These are phyloP conservation scores for Apophysomyces variabilis DNA, from an alignment of 371 early-diverging fungal genomes.

Conservation along the genomic window DNA sequence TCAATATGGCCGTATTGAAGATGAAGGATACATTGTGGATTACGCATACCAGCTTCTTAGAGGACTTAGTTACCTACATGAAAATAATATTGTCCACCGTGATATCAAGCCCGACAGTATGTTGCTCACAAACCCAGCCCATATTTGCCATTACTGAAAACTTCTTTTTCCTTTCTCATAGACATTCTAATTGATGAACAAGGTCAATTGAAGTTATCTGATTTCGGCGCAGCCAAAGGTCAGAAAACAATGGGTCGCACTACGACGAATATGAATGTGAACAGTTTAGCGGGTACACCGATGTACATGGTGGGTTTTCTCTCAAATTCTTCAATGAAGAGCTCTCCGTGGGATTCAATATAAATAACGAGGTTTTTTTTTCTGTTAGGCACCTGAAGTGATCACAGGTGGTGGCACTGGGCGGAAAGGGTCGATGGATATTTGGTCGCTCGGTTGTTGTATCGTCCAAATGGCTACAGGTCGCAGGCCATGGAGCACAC, in stretches of 20 bases:
- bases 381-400: slow-evolving; percentile 84
- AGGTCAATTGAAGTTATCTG: slow-evolving; percentile 84
- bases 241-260: slow-evolving; percentile 75
- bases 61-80: slow-evolving; percentile 91
- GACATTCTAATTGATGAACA: slow-evolving; percentile 83
- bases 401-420: slow-evolving; percentile 82
- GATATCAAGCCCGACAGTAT: slow-evolving; percentile 91
- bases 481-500: slow-evolving; percentile 87
- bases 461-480: slow-evolving; percentile 96
- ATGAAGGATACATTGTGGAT: slow-evolving; percentile 73
- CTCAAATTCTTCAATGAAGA: neutral
- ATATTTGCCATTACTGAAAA: too few species aligned
- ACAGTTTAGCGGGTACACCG: slow-evolving; percentile 90
- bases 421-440: slow-evolving; percentile 86
- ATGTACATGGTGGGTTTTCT: slow-evolving; percentile 83
- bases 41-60: slow-evolving; percentile 87
- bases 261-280: slow-evolving; percentile 61
- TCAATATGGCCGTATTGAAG: slow-evolving; percentile 80
- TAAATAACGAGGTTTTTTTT: too few species aligned
- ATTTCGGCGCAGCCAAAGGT: slow-evolving; percentile 89
- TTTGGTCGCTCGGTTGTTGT: slow-evolving; percentile 95
- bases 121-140: slow-evolving; percentile 20
- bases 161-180: slow-evolving; percentile 15
- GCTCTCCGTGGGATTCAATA: neutral
- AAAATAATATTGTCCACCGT: slow-evolving; percentile 87